These are phyloP conservation scores for Tetrapisispora nanseiensis DNA, from an alignment of 805 yeast genomes.

Conservation along the genomic window DNA sequence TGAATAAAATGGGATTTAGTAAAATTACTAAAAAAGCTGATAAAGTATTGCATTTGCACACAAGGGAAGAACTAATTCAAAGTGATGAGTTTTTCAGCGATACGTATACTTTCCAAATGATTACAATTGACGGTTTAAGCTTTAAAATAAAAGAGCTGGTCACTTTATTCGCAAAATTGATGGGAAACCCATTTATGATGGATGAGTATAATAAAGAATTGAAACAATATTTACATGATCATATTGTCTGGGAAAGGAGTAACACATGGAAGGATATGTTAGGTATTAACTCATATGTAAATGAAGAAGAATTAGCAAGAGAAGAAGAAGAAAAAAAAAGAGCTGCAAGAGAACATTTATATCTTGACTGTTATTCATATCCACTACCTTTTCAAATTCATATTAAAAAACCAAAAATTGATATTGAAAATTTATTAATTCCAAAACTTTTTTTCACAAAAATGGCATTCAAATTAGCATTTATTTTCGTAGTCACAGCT, in stretches of 20 bases:
- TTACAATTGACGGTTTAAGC: slow-evolving; percentile 42
- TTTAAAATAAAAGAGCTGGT: slow-evolving; percentile 42
- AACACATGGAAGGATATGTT: slow-evolving; percentile 95
- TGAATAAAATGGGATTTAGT: slow-evolving; percentile 77
- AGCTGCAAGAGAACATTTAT: slow-evolving; percentile 25
- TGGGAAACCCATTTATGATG: slow-evolving; percentile 26
- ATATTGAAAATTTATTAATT: slow-evolving; percentile 26
- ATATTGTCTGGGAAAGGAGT: slow-evolving; percentile 91
- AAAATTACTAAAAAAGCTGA: slow-evolving; percentile 88
- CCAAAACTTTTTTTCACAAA: slow-evolving; percentile 42
- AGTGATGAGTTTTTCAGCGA: slow-evolving; percentile 35
- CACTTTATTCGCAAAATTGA: slow-evolving; percentile 42
- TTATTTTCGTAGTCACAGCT: slow-evolving; percentile 44
- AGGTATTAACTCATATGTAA: slow-evolving; percentile 45
- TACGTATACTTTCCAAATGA: slow-evolving; percentile 46
- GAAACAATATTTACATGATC: slow-evolving; percentile 65
- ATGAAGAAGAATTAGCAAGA: slow-evolving; percentile 6
- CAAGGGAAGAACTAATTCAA: slow-evolving; percentile 42
- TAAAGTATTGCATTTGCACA: slow-evolving; percentile 52
- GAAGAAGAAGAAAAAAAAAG: slow-evolving; percentile 8
- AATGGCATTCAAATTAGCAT: slow-evolving; percentile 39
- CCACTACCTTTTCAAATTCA: slow-evolving; percentile 19
- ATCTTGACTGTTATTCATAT: slow-evolving; percentile 27
- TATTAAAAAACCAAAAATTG: slow-evolving; percentile 1
- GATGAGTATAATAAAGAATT: slow-evolving; percentile 44